Conservation (phyloP, 2,329 filamentous ascomycete genomes). For the Aspergillus neoniger region DNA sequence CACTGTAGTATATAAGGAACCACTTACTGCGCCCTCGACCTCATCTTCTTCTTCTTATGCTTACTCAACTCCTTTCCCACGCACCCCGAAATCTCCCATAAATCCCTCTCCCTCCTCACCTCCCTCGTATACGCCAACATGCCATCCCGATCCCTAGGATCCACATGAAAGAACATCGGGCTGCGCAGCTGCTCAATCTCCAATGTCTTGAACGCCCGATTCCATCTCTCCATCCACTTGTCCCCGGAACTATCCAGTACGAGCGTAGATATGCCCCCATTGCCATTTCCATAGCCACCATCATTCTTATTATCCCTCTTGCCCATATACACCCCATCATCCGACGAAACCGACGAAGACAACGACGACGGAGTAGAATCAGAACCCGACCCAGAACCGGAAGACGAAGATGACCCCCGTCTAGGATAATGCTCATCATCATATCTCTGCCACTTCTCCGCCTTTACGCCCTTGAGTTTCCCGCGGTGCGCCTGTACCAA, state of each 20-base stretch:
- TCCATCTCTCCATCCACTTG: conserved; percentile 72
- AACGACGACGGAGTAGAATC: conserved; percentile 20
- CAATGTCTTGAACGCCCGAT: conserved; percentile 66
- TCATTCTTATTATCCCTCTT: neutral
- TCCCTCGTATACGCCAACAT: conserved; percentile 69
- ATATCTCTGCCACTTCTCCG: conserved; percentile 27
- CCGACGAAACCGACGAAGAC: conserved; percentile 17
- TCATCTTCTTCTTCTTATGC: conserved; percentile 69
- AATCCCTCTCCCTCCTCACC: conserved; percentile 60
- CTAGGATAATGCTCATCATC: neutral
- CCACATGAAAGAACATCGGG: conserved; percentile 81
- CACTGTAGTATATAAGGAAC: neutral
- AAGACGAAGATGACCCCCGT: neutral
- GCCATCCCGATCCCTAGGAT: conserved; percentile 73
- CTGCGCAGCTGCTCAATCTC: conserved; percentile 72
- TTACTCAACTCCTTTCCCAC: conserved; percentile 81
- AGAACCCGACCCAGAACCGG: neutral
- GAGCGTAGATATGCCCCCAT: conserved; percentile 49
- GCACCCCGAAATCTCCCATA: conserved; percentile 70
- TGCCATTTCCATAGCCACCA: too few species aligned
- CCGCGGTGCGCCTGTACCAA: conserved; percentile 41
- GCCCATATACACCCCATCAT: neutral
- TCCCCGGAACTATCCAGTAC: conserved; percentile 68
- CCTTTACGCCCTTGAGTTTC: conserved; percentile 31
- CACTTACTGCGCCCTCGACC: conserved; percentile 45